Evolutionary conservation across 1,139 yeast species (phyloP).

Genomic region (Diutina mesorugosa): DNA sequence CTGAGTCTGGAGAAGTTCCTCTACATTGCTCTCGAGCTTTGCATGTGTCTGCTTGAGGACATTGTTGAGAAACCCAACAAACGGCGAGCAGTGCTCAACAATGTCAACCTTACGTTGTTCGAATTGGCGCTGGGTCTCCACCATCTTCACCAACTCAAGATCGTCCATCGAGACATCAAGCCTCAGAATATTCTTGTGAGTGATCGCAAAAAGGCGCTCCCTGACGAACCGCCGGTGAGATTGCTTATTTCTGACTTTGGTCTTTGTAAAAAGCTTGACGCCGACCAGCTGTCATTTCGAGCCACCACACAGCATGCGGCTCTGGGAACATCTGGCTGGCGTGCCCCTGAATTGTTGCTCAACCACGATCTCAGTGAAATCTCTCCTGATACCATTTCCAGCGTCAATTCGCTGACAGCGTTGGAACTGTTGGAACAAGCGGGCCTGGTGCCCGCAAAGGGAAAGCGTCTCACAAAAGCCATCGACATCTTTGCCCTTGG

Average conservation of each 20-base stretch:
- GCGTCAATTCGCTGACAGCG: constrained; percentile 13
- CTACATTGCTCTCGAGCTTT: constrained; percentile 86
- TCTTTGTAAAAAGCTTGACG: constrained; percentile 79
- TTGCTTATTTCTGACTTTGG: constrained; percentile 92
- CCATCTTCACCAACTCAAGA: constrained; percentile 79
- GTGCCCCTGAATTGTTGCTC: constrained; percentile 82
- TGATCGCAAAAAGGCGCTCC: constrained; percentile 25
- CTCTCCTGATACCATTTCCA: constrained; percentile 28
- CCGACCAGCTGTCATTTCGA: constrained; percentile 85
- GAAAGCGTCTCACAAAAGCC: constrained; percentile 70
- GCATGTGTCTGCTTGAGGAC: constrained; percentile 83
- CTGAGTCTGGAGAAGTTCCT: constrained; percentile 61
- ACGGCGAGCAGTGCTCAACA: neutral
- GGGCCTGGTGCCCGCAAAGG: constrained; percentile 9
- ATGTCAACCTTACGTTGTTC: constrained; percentile 37
- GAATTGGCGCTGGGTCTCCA: constrained; percentile 82
- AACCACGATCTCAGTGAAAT: constrained; percentile 28
- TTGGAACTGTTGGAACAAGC: constrained; percentile 4
- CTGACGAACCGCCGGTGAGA: constrained; percentile 21
- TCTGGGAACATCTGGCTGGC: constrained; percentile 92
- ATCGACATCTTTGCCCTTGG: constrained; percentile 92
- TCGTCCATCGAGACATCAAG: constrained; percentile 90
- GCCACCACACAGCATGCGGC: constrained; percentile 91
- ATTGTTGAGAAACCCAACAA: constrained; percentile 42
- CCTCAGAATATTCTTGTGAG: constrained; percentile 93